These are phyloP conservation scores for Purpureocillium takamizusanense DNA, from an alignment of 2,329 filamentous ascomycete genomes.

Conservation along the genomic window DNA sequence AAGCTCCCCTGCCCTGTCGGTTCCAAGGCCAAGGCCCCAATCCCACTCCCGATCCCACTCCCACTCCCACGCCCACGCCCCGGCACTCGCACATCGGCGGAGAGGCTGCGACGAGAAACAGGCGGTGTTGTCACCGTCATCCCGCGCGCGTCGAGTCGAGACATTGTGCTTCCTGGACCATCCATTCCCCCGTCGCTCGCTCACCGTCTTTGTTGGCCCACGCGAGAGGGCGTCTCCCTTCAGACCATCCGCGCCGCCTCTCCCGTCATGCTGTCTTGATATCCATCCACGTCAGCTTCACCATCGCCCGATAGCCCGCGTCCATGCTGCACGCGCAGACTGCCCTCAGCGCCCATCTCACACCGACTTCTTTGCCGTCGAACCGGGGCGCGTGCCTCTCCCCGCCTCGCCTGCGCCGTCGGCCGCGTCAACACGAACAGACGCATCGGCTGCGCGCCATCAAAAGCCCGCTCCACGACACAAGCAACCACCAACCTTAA, in stretches of 20 bases:
- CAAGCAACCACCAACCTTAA: neutral
- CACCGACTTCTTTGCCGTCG: no score
- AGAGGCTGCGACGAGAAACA: neutral
- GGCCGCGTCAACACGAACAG: no score
- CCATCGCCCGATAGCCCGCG: no score
- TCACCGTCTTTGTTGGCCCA: neutral
- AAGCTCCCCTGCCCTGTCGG: neutral
- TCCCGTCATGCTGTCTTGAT: neutral
- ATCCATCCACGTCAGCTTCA: no score
- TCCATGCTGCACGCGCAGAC: no score
- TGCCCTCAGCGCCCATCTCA: no score
- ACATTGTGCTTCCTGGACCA: neutral
- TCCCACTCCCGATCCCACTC: neutral
- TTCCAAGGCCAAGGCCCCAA: no score
- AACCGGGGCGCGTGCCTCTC: no score
- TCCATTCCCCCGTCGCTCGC: neutral
- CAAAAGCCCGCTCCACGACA: neutral
- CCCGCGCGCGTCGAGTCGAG: neutral
- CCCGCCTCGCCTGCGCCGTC: no score
- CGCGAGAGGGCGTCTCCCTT: neutral
- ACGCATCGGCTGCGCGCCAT: no score
- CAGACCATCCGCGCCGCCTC: no score
- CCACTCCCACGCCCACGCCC: neutral
- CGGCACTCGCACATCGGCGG: neutral
- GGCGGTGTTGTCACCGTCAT: neutral